Conservation (phyloP, 2,329 filamentous ascomycete genomes). For the Elsinoe necatrix region DNA sequence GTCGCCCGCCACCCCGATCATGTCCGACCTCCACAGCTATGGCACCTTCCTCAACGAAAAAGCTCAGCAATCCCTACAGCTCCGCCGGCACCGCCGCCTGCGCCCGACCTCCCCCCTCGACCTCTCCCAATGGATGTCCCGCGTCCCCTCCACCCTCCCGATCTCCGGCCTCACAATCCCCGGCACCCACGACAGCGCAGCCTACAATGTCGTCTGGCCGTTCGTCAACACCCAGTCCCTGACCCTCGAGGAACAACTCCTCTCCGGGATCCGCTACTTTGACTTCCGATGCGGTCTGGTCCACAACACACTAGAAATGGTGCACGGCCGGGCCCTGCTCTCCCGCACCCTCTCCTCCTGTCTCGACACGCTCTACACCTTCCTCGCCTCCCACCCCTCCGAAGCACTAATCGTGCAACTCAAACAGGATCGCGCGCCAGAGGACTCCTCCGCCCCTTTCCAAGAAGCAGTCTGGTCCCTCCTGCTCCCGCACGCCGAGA, state of each 20-base stretch:
- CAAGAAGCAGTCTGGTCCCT: conserved; percentile 30
- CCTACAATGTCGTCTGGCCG: conserved; percentile 28
- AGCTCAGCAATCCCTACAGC: neutral
- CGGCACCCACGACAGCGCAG: conserved; percentile 31
- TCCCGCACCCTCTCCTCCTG: conserved; percentile 25
- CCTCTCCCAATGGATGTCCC: conserved; percentile 23
- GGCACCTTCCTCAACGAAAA: conserved; percentile 15
- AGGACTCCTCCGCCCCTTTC: conserved; percentile 30
- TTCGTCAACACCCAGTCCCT: conserved; percentile 30
- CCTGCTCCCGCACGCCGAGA: conserved; percentile 22
- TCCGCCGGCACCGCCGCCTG: neutral
- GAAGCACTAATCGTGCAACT: conserved; percentile 31
- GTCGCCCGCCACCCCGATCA: neutral
- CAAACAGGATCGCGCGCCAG: conserved; percentile 29
- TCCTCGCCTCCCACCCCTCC: conserved; percentile 23
- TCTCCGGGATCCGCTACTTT: conserved; percentile 31
- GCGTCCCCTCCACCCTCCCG: conserved; percentile 21
- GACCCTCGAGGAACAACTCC: conserved; percentile 25
- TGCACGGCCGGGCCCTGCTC: conserved; percentile 28
- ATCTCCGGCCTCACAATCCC: conserved; percentile 29
- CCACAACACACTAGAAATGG: conserved; percentile 28
- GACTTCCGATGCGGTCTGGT: conserved; percentile 30
- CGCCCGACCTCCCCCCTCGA: neutral
- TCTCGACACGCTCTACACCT: conserved; percentile 26
- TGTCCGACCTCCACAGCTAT: conserved; percentile 1